These are phyloP conservation scores for Jamesozyma lodderae DNA, from an alignment of 805 yeast species.

Conservation along the genomic window DNA sequence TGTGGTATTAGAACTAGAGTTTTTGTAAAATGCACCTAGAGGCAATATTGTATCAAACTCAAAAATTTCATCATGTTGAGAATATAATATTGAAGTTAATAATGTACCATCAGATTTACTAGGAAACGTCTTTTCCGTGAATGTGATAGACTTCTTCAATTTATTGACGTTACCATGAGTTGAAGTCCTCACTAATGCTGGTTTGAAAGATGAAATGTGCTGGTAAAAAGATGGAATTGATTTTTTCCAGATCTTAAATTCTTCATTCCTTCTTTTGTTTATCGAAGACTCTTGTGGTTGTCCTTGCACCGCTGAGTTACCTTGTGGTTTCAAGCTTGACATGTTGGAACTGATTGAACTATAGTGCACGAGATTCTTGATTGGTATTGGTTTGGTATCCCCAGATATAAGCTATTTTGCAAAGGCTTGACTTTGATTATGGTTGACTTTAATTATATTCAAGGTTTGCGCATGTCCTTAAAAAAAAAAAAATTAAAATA, in stretches of 20 bases:
- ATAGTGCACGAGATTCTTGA: too few species aligned
- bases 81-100: slow-evolving; percentile 19
- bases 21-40: slow-evolving; percentile 15
- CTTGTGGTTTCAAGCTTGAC: too few species aligned
- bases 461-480: too few species aligned
- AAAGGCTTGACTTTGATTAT: too few species aligned
- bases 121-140: slow-evolving; percentile 19
- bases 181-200: slow-evolving; percentile 27
- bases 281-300: too few species aligned
- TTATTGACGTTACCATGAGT: slow-evolving; percentile 11
- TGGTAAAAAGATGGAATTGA: slow-evolving; percentile 66
- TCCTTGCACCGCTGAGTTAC: too few species aligned
- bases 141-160: slow-evolving; percentile 19
- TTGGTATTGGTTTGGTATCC: too few species aligned
- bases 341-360: too few species aligned
- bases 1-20: not conserved
- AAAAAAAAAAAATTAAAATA: too few species aligned
- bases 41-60: slow-evolving; percentile 25
- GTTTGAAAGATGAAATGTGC: slow-evolving; percentile 30
- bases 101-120: slow-evolving; percentile 23
- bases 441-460: too few species aligned
- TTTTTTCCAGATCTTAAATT: slow-evolving; percentile 75
- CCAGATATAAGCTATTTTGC: too few species aligned
- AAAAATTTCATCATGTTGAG: slow-evolving; percentile 23
- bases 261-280: slow-evolving; percentile 61